phyloP scores from a whole-genome alignment of 805 yeast species.

The Komagataella kurtzmanii region DNA sequence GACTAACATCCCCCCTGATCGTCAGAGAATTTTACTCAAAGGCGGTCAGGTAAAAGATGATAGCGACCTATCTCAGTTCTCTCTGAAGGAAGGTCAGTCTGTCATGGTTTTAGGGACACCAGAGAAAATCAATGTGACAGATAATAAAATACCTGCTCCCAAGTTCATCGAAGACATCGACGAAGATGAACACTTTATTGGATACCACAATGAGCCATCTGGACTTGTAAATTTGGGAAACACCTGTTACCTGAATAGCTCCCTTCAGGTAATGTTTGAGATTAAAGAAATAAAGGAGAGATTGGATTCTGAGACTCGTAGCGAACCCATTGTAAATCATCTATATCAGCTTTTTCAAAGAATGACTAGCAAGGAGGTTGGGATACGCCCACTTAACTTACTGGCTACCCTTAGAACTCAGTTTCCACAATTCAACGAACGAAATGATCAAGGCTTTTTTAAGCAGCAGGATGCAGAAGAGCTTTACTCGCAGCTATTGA shows the following conservation, averaged over 20 bases:
- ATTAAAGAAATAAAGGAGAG: conserved; percentile 27
- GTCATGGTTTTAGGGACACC: conserved; percentile 92
- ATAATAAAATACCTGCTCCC: conserved; percentile 32
- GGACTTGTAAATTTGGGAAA: conserved; percentile 64
- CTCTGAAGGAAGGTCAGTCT: conserved; percentile 48
- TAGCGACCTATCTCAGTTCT: conserved; percentile 30
- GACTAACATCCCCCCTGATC: conserved; percentile 75
- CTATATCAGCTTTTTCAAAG: conserved; percentile 30
- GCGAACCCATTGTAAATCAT: conserved; percentile 14
- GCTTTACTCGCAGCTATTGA: conserved; percentile 69
- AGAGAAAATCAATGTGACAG: conserved; percentile 39
- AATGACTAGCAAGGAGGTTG: conserved; percentile 27
- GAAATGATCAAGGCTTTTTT: conserved; percentile 52
- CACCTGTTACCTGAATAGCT: conserved; percentile 66
- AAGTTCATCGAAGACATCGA: conserved; percentile 61
- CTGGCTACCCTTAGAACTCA: conserved; percentile 49
- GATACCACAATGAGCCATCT: conserved; percentile 33
- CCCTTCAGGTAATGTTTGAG: conserved; percentile 42
- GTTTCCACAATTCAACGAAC: conserved; percentile 86
- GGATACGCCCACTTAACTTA: conserved; percentile 55
- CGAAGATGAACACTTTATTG: conserved; percentile 24
- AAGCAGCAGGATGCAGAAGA: conserved; percentile 99
- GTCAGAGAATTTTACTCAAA: conserved; percentile 83
- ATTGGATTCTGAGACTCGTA: conserved; percentile 13
- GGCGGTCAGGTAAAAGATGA: conserved; percentile 82